Evolutionary conservation across 169 alveolate genomes (phyloP).

Genomic region (Cytauxzoon felis): DNA sequence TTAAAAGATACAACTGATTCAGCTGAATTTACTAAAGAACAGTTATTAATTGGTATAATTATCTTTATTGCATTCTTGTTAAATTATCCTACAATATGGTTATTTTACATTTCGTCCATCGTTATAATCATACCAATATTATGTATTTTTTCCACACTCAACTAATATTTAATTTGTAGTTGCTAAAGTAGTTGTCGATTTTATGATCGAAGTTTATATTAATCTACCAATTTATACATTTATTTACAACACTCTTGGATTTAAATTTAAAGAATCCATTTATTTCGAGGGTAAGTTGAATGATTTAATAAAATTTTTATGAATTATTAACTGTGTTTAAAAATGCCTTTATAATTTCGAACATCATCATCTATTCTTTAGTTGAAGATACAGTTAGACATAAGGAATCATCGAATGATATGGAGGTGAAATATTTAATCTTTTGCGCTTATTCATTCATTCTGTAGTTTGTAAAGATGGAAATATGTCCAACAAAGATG

Average conservation of each 20-base stretch:
- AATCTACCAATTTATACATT: conserved; percentile 4
- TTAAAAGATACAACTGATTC: conserved; percentile 49
- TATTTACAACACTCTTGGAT: background rate
- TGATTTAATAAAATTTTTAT: too few species aligned
- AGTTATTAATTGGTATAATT: conserved; percentile 54
- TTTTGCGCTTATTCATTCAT: too few species aligned
- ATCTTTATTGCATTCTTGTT: conserved; percentile 43
- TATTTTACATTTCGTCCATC: conserved; percentile 26
- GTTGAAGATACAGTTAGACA: too few species aligned
- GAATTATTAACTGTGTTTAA: too few species aligned
- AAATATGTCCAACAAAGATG: too few species aligned
- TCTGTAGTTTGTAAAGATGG: too few species aligned
- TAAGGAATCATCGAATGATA: too few species aligned
- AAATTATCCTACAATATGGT: conserved; percentile 59
- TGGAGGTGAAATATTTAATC: too few species aligned
- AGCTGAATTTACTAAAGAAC: conserved; percentile 52
- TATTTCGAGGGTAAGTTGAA: too few species aligned
- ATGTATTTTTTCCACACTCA: background rate
- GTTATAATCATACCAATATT: conserved; percentile 29
- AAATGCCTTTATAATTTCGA: too few species aligned
- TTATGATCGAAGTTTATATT: background rate
- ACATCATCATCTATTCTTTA: too few species aligned
- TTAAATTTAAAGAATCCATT: too few species aligned
- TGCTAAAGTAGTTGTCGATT: background rate
- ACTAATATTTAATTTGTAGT: background rate